Percentiles rank a stretch among this genome's conserved stretches.
phyloP scores from a whole-genome alignment of 169 alveolate genomes.

The Plasmodium gonderi region DNA sequence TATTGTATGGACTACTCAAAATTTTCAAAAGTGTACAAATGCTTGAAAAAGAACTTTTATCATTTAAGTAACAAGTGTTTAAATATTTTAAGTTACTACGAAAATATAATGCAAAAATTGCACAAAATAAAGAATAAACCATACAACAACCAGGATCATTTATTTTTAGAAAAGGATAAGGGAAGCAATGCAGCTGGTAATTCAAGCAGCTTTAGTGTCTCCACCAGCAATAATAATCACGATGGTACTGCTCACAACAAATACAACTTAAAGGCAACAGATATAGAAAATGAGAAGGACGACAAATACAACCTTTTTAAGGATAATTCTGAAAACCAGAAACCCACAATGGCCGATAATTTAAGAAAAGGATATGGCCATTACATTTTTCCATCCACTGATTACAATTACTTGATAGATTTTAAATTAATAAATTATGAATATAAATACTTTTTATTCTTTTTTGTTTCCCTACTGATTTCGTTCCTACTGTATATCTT shows the following conservation, averaged over 20 bases:
- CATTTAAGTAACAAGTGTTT: slow-evolving; percentile 38
- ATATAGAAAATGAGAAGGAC: not conserved
- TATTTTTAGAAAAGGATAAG: slow-evolving; percentile 38
- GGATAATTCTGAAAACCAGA: not conserved
- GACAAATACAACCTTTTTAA: slow-evolving; percentile 6
- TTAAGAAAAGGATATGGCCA: slow-evolving; percentile 58
- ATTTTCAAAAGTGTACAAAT: slow-evolving; percentile 57
- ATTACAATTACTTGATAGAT: slow-evolving; percentile 9
- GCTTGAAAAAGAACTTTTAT: slow-evolving; percentile 33
- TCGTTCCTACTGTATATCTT: slow-evolving; percentile 37
- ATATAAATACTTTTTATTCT: slow-evolving; percentile 24
- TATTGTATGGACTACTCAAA: slow-evolving; percentile 43
- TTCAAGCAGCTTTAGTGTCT: not conserved
- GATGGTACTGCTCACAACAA: not conserved
- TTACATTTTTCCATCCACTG: slow-evolving; percentile 23
- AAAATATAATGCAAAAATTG: slow-evolving; percentile 57
- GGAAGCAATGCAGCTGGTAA: not conserved
- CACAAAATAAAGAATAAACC: slow-evolving; percentile 66
- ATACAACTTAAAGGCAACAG: not conserved
- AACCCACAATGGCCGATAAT: slow-evolving; percentile 24
- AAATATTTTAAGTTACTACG: slow-evolving; percentile 57
- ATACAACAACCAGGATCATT: slow-evolving; percentile 15
- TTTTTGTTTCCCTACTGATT: slow-evolving; percentile 28
- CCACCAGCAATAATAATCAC: not conserved
- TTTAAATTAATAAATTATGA: not conserved